Percentiles rank a stretch among this genome's conserved stretches.
These are phyloP conservation scores for Amorphotheca resinae DNA, from an alignment of 495 filamentous ascomycete species.

Conservation along the genomic window DNA sequence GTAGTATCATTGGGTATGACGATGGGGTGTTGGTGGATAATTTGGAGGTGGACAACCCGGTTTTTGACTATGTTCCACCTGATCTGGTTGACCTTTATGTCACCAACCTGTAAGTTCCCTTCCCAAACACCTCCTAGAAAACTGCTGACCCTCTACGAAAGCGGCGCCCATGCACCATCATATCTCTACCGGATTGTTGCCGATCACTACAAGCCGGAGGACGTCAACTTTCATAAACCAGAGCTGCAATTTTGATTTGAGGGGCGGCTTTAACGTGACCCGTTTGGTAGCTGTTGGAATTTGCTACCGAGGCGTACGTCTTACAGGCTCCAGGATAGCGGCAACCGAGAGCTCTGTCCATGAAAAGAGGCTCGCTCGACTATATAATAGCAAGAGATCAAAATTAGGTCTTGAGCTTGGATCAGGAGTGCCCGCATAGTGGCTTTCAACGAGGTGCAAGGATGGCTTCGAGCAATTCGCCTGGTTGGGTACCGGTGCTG, in stretches of 20 bases:
- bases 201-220: slow-evolving; percentile 77
- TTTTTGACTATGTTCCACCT: slow-evolving; percentile 72
- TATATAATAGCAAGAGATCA: no score
- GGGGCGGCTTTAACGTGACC: no score
- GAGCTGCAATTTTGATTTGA: slow-evolving; percentile 14
- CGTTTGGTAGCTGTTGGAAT: no score
- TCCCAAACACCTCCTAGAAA: not conserved
- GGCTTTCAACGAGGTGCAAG: no score
- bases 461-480: no score
- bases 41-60: slow-evolving; percentile 66
- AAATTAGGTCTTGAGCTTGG: no score
- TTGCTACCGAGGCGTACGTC: no score
- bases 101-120: slow-evolving; percentile 68
- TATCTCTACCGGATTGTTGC: slow-evolving; percentile 71
- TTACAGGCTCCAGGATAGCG: no score
- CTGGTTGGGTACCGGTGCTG: no score
- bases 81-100: slow-evolving; percentile 81
- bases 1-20: slow-evolving; percentile 57
- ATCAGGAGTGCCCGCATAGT: no score
- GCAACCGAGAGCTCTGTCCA: no score
- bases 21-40: slow-evolving; percentile 63
- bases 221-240: slow-evolving; percentile 47
- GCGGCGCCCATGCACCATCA: slow-evolving; percentile 67
- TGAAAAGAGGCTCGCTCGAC: no score
- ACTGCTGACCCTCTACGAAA: slow-evolving; percentile 31